Evolutionary conservation across 1,139 yeast genomes (phyloP), one percentile per base, ranked within the genome.

Genomic region (Yamadazyma membranifaciens): DNA sequence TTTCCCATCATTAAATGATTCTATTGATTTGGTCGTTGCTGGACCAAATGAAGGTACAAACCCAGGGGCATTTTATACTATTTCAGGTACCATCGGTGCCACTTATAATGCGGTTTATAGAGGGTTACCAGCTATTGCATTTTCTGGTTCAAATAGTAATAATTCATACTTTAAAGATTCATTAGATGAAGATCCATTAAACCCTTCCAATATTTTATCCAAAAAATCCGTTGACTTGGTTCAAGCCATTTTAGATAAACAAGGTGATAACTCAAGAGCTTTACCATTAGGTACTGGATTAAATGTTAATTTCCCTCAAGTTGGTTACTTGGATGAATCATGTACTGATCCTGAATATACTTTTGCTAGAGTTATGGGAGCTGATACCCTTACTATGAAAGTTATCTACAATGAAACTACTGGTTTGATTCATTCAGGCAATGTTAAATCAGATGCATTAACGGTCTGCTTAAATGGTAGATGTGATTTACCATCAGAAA

Each of bases 1-100:
- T 57, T 70, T 68, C 51, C 54, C 57, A 42, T 45, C 33, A 25
- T 38, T 42, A 31, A 62, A 65, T 52, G 34, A 50, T 38, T 47
- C 64, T 31, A 52, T 69, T 41, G 78, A 72, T 56, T 63, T 72
- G 55, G 67, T 71, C 44, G 75, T 72, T 38, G 54, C 67, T 35
- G 78, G 76, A 45, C 76, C 76, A 34, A 72, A 72, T 52, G 76
- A 72, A 57, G 78, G 77, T 47, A 53, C 61, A 40, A 72, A 72
- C 60, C 45, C 60, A 49, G 63, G 70, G 34, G 73, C 69, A 34
- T 55, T 57, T 47, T 69, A 52, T 57, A 65, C 76, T 33, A 47
- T 65, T 38, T 67, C 74, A 12, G 78, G 77, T 47, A 72, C 78
- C 34, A 63, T 69, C 49, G 75, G 73, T 51, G 77, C 76, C 40